Evolutionary conservation across 2,329 filamentous ascomycete species (phyloP), one percentile per base, ranked within the genome.

Genomic region (Colletotrichum simmondsii): DNA sequence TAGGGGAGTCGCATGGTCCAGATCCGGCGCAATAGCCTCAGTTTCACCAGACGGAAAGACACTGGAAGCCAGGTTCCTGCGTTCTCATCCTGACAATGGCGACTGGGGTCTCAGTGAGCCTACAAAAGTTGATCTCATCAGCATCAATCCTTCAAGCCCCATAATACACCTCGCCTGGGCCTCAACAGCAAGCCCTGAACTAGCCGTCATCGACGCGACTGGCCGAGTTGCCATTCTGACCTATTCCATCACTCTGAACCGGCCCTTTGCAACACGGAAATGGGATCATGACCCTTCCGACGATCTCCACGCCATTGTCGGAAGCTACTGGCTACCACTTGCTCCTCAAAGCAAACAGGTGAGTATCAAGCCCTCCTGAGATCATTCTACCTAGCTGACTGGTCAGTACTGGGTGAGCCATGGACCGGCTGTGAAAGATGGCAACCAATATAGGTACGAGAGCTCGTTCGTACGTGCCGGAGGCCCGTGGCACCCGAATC

Each of bases 1-100:
- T 26, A 97, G 95, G 80, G 91, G 91, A 75, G 89, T 98, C 66
- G 92, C 93, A 35, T 98, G 96, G 95, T 98, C 96, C 12, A 95
- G 92, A 77, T 90, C 91, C 73, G 96, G 96, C 56, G 95, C 92
- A 72, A 94, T 98, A 76, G 95, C 95, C 32, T 93, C 92, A 66
- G 93, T 98, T 76, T 90, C 92, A 24, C 84, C 90, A 19, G 93
- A 95, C 82, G 93, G 94, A 32, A 88, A 88, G 60, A 88, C 87
- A 16, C 85, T 98, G 65, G 91, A 93, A 78, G 87, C 97, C 58
- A 91, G 92, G 72, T 92, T 94, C 79, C 87, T 98, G 63, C 88
- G 90, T 42, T 92, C 93, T 78, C 87, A 92, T 75, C 88, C 91
- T 1, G 87, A 91, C 14, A 89, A 93, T 81, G 94, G 92, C 2